Evolutionary conservation across 192 early-diverging fungal genomes (phyloP).

Genomic region (Coemansia umbellata): DNA sequence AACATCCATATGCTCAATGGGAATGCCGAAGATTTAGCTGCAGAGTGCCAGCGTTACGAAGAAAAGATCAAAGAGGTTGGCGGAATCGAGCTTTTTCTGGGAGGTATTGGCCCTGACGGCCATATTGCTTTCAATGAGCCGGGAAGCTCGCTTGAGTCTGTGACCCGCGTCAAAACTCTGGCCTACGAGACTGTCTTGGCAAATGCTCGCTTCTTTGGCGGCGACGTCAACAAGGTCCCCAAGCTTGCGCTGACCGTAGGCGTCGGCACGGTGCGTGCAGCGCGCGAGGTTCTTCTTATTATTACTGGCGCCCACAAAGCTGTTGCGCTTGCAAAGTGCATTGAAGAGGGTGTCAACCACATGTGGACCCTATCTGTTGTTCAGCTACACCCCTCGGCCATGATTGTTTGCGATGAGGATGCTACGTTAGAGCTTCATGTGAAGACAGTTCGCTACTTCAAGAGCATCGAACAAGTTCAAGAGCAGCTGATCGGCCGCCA

Average conservation of each 20-base stretch:
- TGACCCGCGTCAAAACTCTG: conserved; percentile 82
- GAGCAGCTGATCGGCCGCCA: conserved; percentile 69
- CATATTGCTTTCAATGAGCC: conserved; percentile 92
- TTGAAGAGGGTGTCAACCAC: conserved; percentile 81
- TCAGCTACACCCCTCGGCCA: conserved; percentile 73
- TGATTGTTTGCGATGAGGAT: conserved; percentile 88
- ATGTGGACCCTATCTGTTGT: conserved; percentile 89
- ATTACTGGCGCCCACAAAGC: conserved; percentile 88
- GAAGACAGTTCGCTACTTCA: conserved; percentile 87
- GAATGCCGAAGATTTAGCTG: conserved; percentile 74
- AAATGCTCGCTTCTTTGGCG: conserved; percentile 83
- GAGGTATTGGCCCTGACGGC: conserved; percentile 85
- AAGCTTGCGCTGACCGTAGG: conserved; percentile 87
- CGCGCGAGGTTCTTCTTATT: conserved; percentile 77
- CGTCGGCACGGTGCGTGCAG: conserved; percentile 83
- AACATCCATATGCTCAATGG: conserved; percentile 83
- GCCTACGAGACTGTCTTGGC: conserved; percentile 88
- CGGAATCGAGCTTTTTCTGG: conserved; percentile 83
- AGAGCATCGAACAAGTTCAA: conserved; percentile 82
- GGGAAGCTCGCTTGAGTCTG: conserved; percentile 73
- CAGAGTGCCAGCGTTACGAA: conserved; percentile 77
- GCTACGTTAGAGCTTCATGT: conserved; percentile 85
- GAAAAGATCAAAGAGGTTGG: conserved; percentile 71
- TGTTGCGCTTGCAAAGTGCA: conserved; percentile 78
- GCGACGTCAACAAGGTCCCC: conserved; percentile 82